These are phyloP conservation scores for Fusarium transvaalense DNA, from an alignment of 2,329 filamentous ascomycete genomes.

Conservation along the genomic window DNA sequence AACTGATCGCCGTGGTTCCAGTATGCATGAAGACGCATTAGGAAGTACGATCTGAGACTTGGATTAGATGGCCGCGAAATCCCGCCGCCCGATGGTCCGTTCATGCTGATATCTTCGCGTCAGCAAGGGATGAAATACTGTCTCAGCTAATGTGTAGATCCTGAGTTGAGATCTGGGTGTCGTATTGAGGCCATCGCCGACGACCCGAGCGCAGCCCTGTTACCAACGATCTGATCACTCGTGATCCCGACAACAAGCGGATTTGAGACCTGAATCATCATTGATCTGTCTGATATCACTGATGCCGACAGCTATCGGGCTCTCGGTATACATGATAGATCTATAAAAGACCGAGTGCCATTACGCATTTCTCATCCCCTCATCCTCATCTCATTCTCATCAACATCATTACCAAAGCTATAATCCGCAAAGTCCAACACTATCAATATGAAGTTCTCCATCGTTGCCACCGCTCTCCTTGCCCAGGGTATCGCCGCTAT, in stretches of 20 bases:
- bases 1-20: too few relatives aligned
- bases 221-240: neutral
- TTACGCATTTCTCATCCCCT: too few relatives aligned
- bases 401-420: neutral
- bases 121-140: neutral
- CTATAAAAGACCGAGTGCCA: neutral
- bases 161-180: too few relatives aligned
- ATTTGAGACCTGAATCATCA: neutral
- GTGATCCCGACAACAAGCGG: accelerated
- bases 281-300: too few relatives aligned
- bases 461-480: slow-evolving; percentile 8
- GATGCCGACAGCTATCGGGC: too few relatives aligned
- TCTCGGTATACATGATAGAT: neutral
- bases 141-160: neutral
- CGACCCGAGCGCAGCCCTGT: neutral
- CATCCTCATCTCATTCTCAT: neutral
- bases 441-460: slow-evolving; percentile 26
- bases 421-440: slow-evolving; percentile 14
- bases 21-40: too few relatives aligned
- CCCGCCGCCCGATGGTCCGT: neutral
- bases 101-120: neutral
- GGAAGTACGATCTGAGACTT: neutral
- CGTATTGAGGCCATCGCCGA: too few relatives aligned
- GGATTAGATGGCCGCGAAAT: neutral
- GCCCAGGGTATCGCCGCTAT: slow-evolving; percentile 30